Evolutionary conservation across 1,284 basidiomycete genomes (phyloP).

Genomic region (Trametes sp.): DNA sequence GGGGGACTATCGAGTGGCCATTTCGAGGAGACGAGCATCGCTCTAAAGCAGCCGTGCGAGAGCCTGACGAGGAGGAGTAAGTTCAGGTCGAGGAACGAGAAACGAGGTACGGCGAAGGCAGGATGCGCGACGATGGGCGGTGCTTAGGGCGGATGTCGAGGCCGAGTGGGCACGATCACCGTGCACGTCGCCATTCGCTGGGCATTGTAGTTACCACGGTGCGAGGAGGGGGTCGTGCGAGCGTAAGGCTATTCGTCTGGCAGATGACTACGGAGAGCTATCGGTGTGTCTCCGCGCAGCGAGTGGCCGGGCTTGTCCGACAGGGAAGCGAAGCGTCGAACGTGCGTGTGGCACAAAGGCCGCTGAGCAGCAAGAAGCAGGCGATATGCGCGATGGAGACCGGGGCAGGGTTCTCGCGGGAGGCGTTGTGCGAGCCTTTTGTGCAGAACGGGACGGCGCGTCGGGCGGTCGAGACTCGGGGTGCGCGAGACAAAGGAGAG

Average conservation of each 20-base stretch:
- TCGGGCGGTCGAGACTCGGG: not conserved
- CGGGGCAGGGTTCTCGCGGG: constrained; percentile 4
- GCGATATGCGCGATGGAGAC: constrained; percentile 6
- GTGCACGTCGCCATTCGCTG: constrained; percentile 35
- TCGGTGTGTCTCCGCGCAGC: constrained; percentile 11
- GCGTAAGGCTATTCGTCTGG: constrained; percentile 23
- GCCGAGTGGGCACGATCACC: constrained; percentile 20
- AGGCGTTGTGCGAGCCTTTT: not conserved
- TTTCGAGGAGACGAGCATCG: not conserved
- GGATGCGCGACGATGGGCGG: not conserved
- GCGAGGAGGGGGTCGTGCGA: constrained; percentile 24
- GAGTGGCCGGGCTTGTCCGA: constrained; percentile 24
- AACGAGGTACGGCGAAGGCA: not conserved
- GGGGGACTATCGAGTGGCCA: constrained; percentile 1
- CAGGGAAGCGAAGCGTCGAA: constrained; percentile 29
- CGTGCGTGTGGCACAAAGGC: constrained; percentile 34
- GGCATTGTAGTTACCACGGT: constrained; percentile 23
- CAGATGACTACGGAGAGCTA: constrained; percentile 26
- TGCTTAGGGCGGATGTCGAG: constrained; percentile 2
- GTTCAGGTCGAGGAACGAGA: not conserved
- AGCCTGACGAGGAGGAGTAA: not conserved
- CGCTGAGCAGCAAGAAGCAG: constrained; percentile 9
- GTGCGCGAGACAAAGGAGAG: too few relatives aligned
- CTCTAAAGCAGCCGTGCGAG: not conserved
- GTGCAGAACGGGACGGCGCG: not conserved